Evolutionary conservation across 2,329 filamentous ascomycete genomes (phyloP).

Genomic region (Phoma sp.): DNA sequence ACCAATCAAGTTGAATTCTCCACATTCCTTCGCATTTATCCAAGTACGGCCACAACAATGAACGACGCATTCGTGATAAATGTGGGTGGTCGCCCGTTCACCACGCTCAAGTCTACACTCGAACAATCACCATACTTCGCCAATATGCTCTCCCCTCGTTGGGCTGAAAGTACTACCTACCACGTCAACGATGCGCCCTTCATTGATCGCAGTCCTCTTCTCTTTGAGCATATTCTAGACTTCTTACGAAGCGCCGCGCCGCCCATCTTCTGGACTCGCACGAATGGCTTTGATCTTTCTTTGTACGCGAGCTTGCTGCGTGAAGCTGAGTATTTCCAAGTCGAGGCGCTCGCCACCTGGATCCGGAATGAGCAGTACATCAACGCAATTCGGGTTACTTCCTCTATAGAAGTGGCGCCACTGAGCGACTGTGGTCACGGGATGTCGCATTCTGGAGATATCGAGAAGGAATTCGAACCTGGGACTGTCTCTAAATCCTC

Average conservation of each 20-base stretch:
- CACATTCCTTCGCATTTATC: neutral
- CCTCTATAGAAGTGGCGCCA: conserved; percentile 6
- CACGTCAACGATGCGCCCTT: conserved; percentile 6
- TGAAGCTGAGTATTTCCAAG: conserved; percentile 11
- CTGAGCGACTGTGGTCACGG: conserved; percentile 6
- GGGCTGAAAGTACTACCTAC: conserved; percentile 5
- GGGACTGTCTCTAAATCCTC: conserved; percentile 7
- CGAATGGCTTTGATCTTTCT: conserved; percentile 10
- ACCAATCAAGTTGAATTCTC: neutral
- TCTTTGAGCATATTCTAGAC: conserved; percentile 14
- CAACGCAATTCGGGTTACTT: conserved; percentile 5
- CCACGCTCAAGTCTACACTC: conserved; percentile 11
- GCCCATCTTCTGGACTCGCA: conserved; percentile 11
- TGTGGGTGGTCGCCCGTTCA: conserved; percentile 7
- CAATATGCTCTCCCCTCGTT: conserved; percentile 2
- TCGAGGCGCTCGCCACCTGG: conserved; percentile 10
- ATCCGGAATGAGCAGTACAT: conserved; percentile 8
- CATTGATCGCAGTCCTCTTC: conserved; percentile 9
- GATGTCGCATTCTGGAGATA: conserved; percentile 7
- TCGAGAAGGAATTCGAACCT: conserved; percentile 11
- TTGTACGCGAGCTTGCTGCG: conserved; percentile 9
- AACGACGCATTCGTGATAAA: conserved; percentile 8
- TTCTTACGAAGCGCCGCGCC: conserved; percentile 9
- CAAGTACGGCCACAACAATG: conserved; percentile 3
- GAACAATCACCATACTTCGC: conserved; percentile 8